Percentiles rank a stretch among this genome's conserved stretches.
These are phyloP conservation scores for Diaporthe ilicicola DNA, from an alignment of 2,329 filamentous ascomycete species.

Conservation along the genomic window DNA sequence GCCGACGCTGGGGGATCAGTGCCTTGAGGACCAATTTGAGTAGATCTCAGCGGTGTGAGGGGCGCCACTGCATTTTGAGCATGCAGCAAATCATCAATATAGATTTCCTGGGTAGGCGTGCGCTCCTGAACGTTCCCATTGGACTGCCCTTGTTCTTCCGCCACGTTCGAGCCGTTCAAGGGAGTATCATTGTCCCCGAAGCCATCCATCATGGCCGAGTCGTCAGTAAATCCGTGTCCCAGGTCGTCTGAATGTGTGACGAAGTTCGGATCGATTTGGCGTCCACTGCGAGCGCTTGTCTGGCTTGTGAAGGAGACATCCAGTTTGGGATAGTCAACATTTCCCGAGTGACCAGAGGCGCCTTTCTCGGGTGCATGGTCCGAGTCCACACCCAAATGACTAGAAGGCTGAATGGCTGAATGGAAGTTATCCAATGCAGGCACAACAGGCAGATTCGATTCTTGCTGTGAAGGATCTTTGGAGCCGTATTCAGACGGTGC, in stretches of 20 bases:
- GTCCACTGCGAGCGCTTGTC: constrained; percentile 56
- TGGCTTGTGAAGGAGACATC: constrained; percentile 46
- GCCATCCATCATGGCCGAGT: constrained; percentile 10
- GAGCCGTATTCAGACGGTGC: constrained; percentile 32
- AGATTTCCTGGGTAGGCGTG: constrained; percentile 7
- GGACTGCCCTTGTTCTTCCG: not conserved
- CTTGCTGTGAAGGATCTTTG: constrained; percentile 22
- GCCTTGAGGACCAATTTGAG: not conserved
- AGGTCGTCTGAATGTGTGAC: constrained; percentile 42
- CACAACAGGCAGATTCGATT: not conserved
- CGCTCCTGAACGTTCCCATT: not conserved
- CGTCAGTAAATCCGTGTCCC: constrained; percentile 35
- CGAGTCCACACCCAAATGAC: not conserved
- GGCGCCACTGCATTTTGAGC: not conserved
- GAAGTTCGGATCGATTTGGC: constrained; percentile 57
- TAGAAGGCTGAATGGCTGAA: not conserved
- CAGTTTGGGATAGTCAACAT: constrained; percentile 42
- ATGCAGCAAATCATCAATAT: constrained; percentile 6
- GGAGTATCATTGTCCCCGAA: constrained; percentile 18
- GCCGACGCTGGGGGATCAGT: constrained; percentile 3
- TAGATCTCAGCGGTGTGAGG: not conserved
- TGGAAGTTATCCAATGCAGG: not conserved
- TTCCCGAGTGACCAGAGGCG: not conserved
- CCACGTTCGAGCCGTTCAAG: not conserved
- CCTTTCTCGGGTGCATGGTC: not conserved